These are phyloP conservation scores for Phaeophleospora eucalypticola DNA, from an alignment of 2,329 filamentous ascomycete species.

Conservation along the genomic window DNA sequence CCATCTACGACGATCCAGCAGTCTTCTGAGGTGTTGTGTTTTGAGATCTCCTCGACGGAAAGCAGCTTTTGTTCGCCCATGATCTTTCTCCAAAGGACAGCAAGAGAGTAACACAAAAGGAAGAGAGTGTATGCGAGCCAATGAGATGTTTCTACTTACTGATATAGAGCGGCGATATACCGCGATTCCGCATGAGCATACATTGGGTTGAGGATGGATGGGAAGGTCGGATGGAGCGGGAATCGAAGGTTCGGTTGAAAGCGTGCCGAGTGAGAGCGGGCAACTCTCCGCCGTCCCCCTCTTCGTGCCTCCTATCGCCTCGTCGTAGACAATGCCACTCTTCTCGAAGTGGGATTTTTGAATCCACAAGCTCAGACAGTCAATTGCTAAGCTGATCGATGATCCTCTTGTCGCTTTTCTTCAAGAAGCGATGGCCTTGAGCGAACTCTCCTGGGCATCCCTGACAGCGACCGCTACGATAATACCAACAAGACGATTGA, in stretches of 20 bases:
- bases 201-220: background rate
- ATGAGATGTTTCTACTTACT: background rate
- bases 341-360: too few relatives aligned
- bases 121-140: background rate
- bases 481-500: too few relatives aligned
- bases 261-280: background rate
- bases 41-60: constrained; percentile 27
- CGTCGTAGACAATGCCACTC: too few relatives aligned
- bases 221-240: background rate
- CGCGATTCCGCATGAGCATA: background rate
- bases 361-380: too few relatives aligned
- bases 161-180: background rate
- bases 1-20: constrained; percentile 66
- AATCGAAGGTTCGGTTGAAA: background rate
- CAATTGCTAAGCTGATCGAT: too few relatives aligned
- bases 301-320: too few relatives aligned
- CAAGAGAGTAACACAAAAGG: background rate
- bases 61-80: constrained; percentile 18
- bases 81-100: background rate
- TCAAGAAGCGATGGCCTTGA: too few relatives aligned
- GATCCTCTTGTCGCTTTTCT: too few relatives aligned
- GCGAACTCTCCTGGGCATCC: too few relatives aligned
- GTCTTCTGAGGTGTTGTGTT: constrained; percentile 29
- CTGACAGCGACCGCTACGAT: too few relatives aligned
- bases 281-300: background rate